Evolutionary conservation across 2,329 filamentous ascomycete genomes (phyloP).

Genomic region (Calycina herbarum): DNA sequence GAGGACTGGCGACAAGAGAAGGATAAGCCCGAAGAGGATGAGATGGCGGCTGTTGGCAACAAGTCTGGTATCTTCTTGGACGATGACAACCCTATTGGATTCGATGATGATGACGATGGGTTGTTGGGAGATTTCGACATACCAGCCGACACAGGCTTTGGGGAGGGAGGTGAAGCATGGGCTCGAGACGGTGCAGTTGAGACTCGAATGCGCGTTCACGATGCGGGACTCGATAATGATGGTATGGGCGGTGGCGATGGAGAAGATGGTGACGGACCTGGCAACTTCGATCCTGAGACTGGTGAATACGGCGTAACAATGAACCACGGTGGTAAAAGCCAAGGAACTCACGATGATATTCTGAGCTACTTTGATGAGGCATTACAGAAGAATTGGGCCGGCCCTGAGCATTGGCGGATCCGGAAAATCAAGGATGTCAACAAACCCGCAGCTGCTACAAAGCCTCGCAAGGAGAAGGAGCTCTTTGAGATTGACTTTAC

Average conservation of each 20-base stretch:
- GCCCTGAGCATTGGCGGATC: slow-evolving; percentile 98
- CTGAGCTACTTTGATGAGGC: slow-evolving; percentile 98
- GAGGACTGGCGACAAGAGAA: slow-evolving; percentile 80
- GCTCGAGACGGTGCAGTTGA: slow-evolving; percentile 84
- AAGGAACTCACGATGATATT: slow-evolving; percentile 79
- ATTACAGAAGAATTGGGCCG: slow-evolving; percentile 94
- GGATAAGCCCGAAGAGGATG: slow-evolving; percentile 50
- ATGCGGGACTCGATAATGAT: slow-evolving; percentile 56
- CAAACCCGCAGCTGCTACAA: slow-evolving; percentile 61
- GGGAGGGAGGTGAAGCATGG: slow-evolving; percentile 95
- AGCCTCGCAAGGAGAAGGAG: slow-evolving; percentile 89
- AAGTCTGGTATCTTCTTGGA: slow-evolving; percentile 82
- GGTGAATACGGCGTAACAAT: slow-evolving; percentile 80
- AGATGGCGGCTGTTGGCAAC: slow-evolving; percentile 52
- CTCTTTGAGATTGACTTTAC: slow-evolving; percentile 92
- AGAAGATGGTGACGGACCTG: slow-evolving; percentile 48
- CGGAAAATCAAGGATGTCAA: slow-evolving; percentile 80
- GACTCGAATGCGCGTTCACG: slow-evolving; percentile 80
- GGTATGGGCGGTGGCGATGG: slow-evolving; percentile 51
- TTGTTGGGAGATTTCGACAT: slow-evolving; percentile 69
- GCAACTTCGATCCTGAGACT: slow-evolving; percentile 64
- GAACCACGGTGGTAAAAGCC: slow-evolving; percentile 66
- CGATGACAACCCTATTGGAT: slow-evolving; percentile 79
- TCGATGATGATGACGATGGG: slow-evolving; percentile 76
- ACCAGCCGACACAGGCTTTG: slow-evolving; percentile 75